A percentile compares a stretch with the other conserved stretches of the same genome.
Conservation (phyloP, 2,329 filamentous ascomycete species). For the Aspergillus luchuensis region DNA sequence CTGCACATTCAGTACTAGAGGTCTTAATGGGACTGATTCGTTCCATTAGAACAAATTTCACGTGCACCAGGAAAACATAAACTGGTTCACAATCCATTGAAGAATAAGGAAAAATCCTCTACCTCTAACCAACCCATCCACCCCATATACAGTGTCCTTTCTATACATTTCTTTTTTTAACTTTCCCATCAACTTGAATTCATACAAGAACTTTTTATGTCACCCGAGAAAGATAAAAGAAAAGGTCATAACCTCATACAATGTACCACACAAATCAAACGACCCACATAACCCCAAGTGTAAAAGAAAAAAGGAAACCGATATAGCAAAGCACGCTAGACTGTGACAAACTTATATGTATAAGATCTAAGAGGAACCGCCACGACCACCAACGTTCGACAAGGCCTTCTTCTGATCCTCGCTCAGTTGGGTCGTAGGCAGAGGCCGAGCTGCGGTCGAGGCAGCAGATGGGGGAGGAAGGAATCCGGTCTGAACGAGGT, state of each 20-base stretch:
- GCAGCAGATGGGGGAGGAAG: slow-evolving; percentile 46
- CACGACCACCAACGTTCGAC: slow-evolving; percentile 56
- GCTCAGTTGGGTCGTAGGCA: slow-evolving; percentile 51
- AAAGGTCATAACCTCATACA: neutral
- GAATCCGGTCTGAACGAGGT: slow-evolving; percentile 65
- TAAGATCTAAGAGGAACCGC: slow-evolving; percentile 34
- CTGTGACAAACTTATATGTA: slow-evolving; percentile 3
- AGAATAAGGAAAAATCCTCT: neutral
- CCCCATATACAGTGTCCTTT: neutral
- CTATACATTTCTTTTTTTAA: neutral
- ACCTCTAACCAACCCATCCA: neutral
- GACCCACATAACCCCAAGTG: neutral
- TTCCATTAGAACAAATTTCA: too few relatives aligned
- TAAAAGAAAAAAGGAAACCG: neutral
- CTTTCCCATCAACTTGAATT: neutral
- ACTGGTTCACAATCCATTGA: too few relatives aligned
- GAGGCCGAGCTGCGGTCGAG: slow-evolving; percentile 24
- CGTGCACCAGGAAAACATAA: too few relatives aligned
- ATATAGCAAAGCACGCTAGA: slow-evolving; percentile 4
- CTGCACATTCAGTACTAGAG: too few relatives aligned
- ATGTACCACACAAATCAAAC: neutral
- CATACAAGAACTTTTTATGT: neutral
- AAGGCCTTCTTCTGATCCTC: slow-evolving; percentile 53
- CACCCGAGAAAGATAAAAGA: neutral
- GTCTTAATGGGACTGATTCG: too few relatives aligned